Evolutionary conservation across 805 yeast species (phyloP).

Genomic region (Candida nemodendra): DNA sequence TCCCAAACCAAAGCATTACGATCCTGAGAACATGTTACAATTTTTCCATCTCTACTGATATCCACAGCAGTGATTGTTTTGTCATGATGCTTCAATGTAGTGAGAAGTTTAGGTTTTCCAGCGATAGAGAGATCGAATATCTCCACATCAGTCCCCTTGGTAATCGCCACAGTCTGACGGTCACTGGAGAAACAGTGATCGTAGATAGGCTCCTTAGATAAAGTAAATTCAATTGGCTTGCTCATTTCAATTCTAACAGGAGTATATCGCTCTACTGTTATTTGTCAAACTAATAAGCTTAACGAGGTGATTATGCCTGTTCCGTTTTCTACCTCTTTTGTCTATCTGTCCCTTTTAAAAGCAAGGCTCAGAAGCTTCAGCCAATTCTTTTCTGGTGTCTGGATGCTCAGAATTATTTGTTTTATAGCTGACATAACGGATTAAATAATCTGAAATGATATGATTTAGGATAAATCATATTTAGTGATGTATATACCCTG

Average conservation of each 20-base stretch:
- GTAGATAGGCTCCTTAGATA: constrained; percentile 83
- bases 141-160: constrained; percentile 75
- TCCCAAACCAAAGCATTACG: constrained; percentile 98
- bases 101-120: constrained; percentile 58
- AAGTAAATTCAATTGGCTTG: constrained; percentile 48
- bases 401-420: too few relatives aligned
- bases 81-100: constrained; percentile 80
- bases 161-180: constrained; percentile 64
- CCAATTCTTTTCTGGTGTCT: constrained; percentile 2
- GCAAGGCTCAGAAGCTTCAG: too few relatives aligned
- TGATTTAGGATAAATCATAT: too few relatives aligned
- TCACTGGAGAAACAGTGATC: constrained; percentile 87
- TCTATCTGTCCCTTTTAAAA: too few relatives aligned
- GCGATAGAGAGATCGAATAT: constrained; percentile 57
- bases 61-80: constrained; percentile 94
- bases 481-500: too few relatives aligned
- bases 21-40: constrained; percentile 96
- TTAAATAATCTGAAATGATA: too few relatives aligned
- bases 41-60: constrained; percentile 81
- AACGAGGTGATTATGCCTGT: too few relatives aligned
- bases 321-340: too few relatives aligned
- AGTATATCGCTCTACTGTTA: constrained; percentile 38
- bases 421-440: too few relatives aligned
- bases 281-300: neutral
- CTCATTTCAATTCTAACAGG: constrained; percentile 31